phyloP scores from a whole-genome alignment of 2,329 filamentous ascomycete genomes.

The Bipolaris gigantea region DNA sequence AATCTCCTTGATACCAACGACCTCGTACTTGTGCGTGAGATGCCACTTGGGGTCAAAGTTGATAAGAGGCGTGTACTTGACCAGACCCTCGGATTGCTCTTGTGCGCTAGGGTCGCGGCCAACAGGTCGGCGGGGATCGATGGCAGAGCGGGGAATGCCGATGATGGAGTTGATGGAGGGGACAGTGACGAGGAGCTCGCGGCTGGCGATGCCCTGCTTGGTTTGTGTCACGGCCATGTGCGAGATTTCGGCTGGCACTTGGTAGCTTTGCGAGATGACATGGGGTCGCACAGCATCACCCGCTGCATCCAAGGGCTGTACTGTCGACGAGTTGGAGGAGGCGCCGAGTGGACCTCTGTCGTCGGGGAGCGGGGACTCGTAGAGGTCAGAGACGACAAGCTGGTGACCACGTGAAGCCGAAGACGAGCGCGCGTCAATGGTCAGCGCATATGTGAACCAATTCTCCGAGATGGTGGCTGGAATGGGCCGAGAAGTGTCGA shows the following conservation, averaged over 20 bases:
- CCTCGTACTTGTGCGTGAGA: constrained; percentile 79
- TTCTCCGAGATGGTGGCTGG: constrained; percentile 85
- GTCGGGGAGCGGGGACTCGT: constrained; percentile 80
- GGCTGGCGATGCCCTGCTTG: constrained; percentile 84
- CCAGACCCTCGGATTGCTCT: constrained; percentile 82
- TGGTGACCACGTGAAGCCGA: constrained; percentile 75
- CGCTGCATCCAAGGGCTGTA: constrained; percentile 64
- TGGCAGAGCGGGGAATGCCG: constrained; percentile 73
- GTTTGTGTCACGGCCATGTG: constrained; percentile 85
- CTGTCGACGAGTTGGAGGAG: constrained; percentile 73
- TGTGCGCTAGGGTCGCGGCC: constrained; percentile 78
- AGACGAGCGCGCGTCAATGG: constrained; percentile 56
- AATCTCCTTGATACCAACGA: constrained; percentile 73
- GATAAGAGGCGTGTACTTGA: constrained; percentile 73
- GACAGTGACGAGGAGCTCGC: constrained; percentile 78
- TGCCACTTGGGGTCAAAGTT: constrained; percentile 82
- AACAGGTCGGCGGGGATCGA: constrained; percentile 85
- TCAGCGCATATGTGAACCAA: constrained; percentile 87
- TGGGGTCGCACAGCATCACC: constrained; percentile 66
- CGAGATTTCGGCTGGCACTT: constrained; percentile 77
- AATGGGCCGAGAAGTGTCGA: constrained; percentile 74
- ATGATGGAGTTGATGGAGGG: constrained; percentile 73
- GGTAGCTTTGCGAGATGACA: constrained; percentile 76
- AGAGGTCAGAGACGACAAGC: constrained; percentile 82
- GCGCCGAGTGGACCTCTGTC: constrained; percentile 78